phyloP scores from a whole-genome alignment of 345 rosid species.

The Aquilaria sinensis region DNA sequence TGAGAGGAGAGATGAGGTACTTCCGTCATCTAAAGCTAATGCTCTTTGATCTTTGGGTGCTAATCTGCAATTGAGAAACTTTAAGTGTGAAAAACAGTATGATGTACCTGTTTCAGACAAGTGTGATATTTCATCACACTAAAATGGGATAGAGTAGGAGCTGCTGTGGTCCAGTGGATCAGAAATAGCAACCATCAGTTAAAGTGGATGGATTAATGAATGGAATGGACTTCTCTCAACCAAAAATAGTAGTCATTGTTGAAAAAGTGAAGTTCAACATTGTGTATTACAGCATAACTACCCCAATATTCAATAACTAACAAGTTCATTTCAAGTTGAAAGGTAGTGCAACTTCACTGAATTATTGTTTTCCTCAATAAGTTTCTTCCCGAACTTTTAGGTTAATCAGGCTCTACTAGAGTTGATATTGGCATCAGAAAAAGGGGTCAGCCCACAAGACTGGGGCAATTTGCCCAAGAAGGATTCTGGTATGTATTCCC shows the following conservation, averaged over 20 bases:
- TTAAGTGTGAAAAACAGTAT: not conserved
- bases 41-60: not conserved
- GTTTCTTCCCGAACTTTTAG: slow-evolving; percentile 31
- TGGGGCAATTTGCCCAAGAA: slow-evolving; percentile 65
- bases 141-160: not conserved
- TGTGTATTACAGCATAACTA: too few relatives aligned
- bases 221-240: too few relatives aligned
- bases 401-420: slow-evolving; percentile 84
- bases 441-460: slow-evolving; percentile 42
- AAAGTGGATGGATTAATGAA: too few relatives aligned
- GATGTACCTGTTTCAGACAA: not conserved
- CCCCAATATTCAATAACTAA: too few relatives aligned
- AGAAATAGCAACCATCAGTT: not conserved
- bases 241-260: too few relatives aligned
- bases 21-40: not conserved
- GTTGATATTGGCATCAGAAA: slow-evolving; percentile 57
- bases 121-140: not conserved
- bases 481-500: slow-evolving; percentile 35
- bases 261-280: too few relatives aligned
- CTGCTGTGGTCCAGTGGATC: not conserved
- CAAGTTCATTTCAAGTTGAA: too few relatives aligned
- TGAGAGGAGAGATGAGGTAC: slow-evolving; percentile 89
- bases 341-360: too few relatives aligned
- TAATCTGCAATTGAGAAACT: too few relatives aligned
- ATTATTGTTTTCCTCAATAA: not conserved